Evolutionary conservation across 2,329 filamentous ascomycete genomes (phyloP), one percentile per base, ranked within the genome.

Genomic region (Sporothrix luriei): DNA sequence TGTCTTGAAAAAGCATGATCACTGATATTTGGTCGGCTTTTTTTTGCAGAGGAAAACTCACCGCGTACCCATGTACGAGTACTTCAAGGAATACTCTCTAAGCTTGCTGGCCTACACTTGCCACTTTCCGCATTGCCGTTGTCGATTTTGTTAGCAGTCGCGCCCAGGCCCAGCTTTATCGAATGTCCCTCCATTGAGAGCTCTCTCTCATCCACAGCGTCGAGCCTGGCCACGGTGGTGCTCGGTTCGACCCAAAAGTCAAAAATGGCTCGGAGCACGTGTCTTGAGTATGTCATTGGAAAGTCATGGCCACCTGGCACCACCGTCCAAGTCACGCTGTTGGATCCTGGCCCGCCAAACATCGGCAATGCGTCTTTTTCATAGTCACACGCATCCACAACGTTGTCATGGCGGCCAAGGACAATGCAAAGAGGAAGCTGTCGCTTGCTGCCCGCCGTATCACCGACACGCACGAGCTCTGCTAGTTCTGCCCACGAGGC

Each of bases 231-330:
- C 33, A 70, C n/a, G 0, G 66, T 61, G 0, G 3, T 59, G 13
- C 68, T 70, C 49, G 55, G 29, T 11, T 61, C 71, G 48, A 74
- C 79, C 84, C 84, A 88, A 70, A 85, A 82, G 40, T 78, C 76
- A 69, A 83, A 82, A 11, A 88, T 78, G 69, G 80, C 80, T 54
- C 77, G 74, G 70, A 87, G 73, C 13, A 85, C 82, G 48, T 79
- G 75, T 7, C 77, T 74, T 0, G 80, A 76, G 70, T 84, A 81
- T n/a, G 85, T 87, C 79, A 88, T 88, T 19, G 87, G 85, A 73
- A 89, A 89, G 72, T 90, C 87, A 74, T 90, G 87, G 1, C 82
- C 83, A 1, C 85, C 86, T 0, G 82, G 81, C 1, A 89, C 78
- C 13, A 85, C 76, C 46, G 78, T 81, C 82, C 85, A 87, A 54